Base-by-base conservation (phyloP, 306 rosid genomes). In the Vachellia pachyceras region DNA sequence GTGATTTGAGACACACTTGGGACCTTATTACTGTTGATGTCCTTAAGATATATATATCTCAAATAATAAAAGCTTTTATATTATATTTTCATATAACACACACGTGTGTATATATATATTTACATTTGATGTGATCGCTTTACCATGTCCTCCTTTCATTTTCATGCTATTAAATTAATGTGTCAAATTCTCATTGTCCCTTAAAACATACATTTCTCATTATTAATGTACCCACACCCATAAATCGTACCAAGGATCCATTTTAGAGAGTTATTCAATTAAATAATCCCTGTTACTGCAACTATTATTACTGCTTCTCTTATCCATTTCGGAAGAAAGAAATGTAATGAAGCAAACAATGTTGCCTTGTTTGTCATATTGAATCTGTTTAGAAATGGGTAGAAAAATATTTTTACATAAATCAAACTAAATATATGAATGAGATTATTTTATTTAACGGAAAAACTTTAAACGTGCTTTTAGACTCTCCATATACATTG, bases 11-110 rank as follows among this genome's bases (percentile, higher is more conserved):
- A 10, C 45, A 12, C 3, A 10, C 4, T 22, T 37, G 67, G 78
- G 78, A 52, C 78, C 78, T n/a, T n/a, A 12, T 50, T 39, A 35
- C 67, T 54, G 20, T 36, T 54, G n/a, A 36, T 37, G 22, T 37
- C n/a, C n/a, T n/a, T n/a, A n/a, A n/a, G n/a, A n/a, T n/a, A n/a
- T n/a, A 36, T 3, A 0, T 72, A 17, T 42, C 33, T 40, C n/a
- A 29, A n/a, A n/a, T 49, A 18, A 2, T 4, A 18, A 42, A 18
- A 60, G 49, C 49, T 0, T 12, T 12, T 3, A 10, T 29, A 29
- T 29, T 29, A 29, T 29, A 29, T 29, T 29, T 29, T 29, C 3
- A 44, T 10, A 44, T 44, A 44, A 10, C n/a, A n/a, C n/a, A n/a
- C n/a, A n/a, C n/a, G n/a, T n/a, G n/a, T n/a, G n/a, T 42, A 10